Evolutionary conservation across 352 stramenopile genomes (phyloP).

Genomic region (Phytophthora gonapodyides): DNA sequence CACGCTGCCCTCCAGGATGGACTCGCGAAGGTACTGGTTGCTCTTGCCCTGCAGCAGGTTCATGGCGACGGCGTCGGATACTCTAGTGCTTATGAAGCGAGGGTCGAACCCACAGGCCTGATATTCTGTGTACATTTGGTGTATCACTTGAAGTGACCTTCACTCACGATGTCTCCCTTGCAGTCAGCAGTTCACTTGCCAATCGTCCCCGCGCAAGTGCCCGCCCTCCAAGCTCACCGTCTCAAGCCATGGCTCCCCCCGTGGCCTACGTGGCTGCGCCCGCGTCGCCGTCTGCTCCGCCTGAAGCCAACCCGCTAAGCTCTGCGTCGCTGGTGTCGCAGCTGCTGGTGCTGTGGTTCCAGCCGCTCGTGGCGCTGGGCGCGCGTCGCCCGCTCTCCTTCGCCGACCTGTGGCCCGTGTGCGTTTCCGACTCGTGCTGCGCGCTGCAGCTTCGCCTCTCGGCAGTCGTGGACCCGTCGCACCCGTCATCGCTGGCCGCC

Average conservation of each 20-base stretch:
- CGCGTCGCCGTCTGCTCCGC: constrained; percentile 8
- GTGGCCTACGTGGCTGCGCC: constrained; percentile 25
- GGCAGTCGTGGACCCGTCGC: constrained; percentile 20
- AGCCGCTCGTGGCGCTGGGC: constrained; percentile 41
- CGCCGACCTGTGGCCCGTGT: constrained; percentile 37
- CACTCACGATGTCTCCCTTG: background rate
- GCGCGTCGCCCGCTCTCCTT: constrained; percentile 23
- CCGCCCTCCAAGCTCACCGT: too few relatives aligned
- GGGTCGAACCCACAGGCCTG: background rate
- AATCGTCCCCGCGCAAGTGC: too few relatives aligned
- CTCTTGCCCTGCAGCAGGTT: constrained; percentile 88
- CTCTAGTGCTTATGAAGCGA: background rate
- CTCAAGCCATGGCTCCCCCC: background rate
- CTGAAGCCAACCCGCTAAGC: constrained; percentile 24
- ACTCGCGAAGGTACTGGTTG: constrained; percentile 85
- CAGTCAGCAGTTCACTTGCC: too few relatives aligned
- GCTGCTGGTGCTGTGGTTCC: constrained; percentile 34
- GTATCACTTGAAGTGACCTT: constrained; percentile 14
- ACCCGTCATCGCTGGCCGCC: constrained; percentile 12
- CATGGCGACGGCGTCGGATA: constrained; percentile 37
- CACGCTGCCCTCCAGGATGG: constrained; percentile 81
- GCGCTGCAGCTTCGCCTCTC: constrained; percentile 16
- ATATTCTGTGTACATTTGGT: constrained; percentile 21
- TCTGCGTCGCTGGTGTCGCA: constrained; percentile 35
- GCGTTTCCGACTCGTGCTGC: constrained; percentile 21